These are phyloP conservation scores for Fennellomyces sp. DNA, from an alignment of 371 early-diverging fungal genomes.

Conservation along the genomic window DNA sequence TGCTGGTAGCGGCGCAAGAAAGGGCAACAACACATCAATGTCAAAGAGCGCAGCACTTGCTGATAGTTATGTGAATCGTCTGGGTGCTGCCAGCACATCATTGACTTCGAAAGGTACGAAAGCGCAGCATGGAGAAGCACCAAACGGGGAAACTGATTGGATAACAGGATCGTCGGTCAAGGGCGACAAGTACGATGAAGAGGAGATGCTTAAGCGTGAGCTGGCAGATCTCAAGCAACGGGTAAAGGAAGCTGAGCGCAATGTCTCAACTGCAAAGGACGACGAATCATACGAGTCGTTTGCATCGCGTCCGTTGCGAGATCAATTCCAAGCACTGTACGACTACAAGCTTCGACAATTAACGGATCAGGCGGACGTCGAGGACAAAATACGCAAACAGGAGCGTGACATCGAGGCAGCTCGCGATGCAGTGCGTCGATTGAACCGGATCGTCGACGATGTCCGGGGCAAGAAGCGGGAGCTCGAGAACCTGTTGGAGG, in stretches of 20 bases:
- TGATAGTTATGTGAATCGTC: conserved; percentile 53
- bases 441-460: conserved; percentile 50
- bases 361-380: conserved; percentile 50
- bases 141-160: neutral
- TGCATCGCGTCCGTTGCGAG: conserved; percentile 45
- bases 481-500: conserved; percentile 37
- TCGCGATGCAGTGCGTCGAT: conserved; percentile 48
- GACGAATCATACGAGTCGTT: conserved; percentile 35
- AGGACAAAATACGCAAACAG: conserved; percentile 49
- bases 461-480: conserved; percentile 49
- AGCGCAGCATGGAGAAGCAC: neutral
- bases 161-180: conserved; percentile 24
- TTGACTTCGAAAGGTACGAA: conserved; percentile 36
- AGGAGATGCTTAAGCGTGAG: conserved; percentile 48
- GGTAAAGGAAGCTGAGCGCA: conserved; percentile 44
- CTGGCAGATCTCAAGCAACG: conserved; percentile 42
- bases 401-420: conserved; percentile 56
- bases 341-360: conserved; percentile 53
- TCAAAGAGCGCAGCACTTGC: conserved; percentile 51
- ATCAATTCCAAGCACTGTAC: conserved; percentile 53
- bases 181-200: conserved; percentile 47
- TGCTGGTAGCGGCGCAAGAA: conserved; percentile 48
- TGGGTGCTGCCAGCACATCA: conserved; percentile 54
- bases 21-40: conserved; percentile 50
- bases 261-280: conserved; percentile 22